These are phyloP conservation scores for Emmonsiellopsis sp. DNA, from an alignment of 2,329 filamentous ascomycete genomes.

Conservation along the genomic window DNA sequence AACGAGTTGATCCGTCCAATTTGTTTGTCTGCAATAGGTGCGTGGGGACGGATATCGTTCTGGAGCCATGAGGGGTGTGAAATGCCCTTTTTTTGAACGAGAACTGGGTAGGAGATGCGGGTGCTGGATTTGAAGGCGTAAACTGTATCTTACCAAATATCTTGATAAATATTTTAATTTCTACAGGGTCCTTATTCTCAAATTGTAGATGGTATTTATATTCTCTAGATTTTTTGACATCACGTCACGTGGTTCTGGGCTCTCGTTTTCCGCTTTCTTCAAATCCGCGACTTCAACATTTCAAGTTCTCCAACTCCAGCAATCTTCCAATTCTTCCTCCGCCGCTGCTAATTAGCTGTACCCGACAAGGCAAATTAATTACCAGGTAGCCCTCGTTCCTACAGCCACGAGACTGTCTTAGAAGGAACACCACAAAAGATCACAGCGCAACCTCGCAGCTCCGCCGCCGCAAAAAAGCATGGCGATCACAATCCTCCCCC, in stretches of 20 bases:
- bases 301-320: too few species aligned
- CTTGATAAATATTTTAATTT: neutral
- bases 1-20: slow-evolving; percentile 36
- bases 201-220: too few species aligned
- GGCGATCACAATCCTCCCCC: slow-evolving; percentile 47
- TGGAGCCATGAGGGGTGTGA: slow-evolving; percentile 11
- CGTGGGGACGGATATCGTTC: slow-evolving; percentile 30
- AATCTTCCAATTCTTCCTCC: too few species aligned
- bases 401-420: too few species aligned
- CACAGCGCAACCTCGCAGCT: neutral
- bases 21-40: slow-evolving; percentile 43
- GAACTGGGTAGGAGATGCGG: neutral
- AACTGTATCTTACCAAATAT: neutral
- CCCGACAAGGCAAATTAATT: too few species aligned
- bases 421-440: too few species aligned
- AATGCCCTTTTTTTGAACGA: neutral
- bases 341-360: too few species aligned
- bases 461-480: slow-evolving; percentile 22
- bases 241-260: too few species aligned
- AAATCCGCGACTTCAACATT: too few species aligned
- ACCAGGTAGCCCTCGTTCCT: too few species aligned
- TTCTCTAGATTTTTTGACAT: too few species aligned
- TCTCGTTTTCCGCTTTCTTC: too few species aligned
- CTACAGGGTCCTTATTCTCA: neutral
- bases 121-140: neutral